phyloP scores from a whole-genome alignment of 2,329 filamentous ascomycete species.

The Didymella pinodella region DNA sequence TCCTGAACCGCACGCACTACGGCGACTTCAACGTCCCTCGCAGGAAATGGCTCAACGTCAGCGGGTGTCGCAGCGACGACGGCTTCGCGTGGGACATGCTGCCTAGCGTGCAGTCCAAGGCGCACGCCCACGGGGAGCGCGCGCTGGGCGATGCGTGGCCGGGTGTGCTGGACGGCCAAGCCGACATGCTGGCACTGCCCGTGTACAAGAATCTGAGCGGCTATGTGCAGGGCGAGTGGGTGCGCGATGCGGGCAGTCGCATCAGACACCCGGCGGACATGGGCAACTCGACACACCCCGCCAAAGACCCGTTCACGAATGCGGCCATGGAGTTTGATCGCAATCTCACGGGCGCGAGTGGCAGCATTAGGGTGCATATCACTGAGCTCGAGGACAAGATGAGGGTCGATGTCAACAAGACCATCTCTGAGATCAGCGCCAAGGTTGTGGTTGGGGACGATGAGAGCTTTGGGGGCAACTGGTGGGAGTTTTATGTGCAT shows the following conservation, averaged over 20 bases:
- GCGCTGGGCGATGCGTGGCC: slow-evolving; percentile 56
- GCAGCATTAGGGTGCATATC: slow-evolving; percentile 75
- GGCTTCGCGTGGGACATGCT: slow-evolving; percentile 81
- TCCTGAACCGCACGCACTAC: slow-evolving; percentile 49
- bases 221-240: slow-evolving; percentile 78
- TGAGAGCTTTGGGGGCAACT: slow-evolving; percentile 69
- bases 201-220: slow-evolving; percentile 84
- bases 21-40: slow-evolving; percentile 59
- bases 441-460: slow-evolving; percentile 77
- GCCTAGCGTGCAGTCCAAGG: slow-evolving; percentile 69
- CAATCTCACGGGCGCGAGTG: slow-evolving; percentile 75
- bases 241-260: slow-evolving; percentile 62
- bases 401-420: slow-evolving; percentile 44
- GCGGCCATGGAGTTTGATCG: slow-evolving; percentile 68
- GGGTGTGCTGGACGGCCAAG: slow-evolving; percentile 50
- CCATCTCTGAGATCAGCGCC: slow-evolving; percentile 73
- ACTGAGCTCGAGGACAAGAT: slow-evolving; percentile 59
- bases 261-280: slow-evolving; percentile 57
- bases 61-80: slow-evolving; percentile 77
- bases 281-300: slow-evolving; percentile 64
- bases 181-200: slow-evolving; percentile 56
- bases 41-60: slow-evolving; percentile 64
- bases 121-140: slow-evolving; percentile 37
- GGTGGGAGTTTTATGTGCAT: slow-evolving; percentile 80
- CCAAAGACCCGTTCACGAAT: slow-evolving; percentile 71